Conservation (phyloP, 2,329 filamentous ascomycete species). For the Pseudocercospora vitis region DNA sequence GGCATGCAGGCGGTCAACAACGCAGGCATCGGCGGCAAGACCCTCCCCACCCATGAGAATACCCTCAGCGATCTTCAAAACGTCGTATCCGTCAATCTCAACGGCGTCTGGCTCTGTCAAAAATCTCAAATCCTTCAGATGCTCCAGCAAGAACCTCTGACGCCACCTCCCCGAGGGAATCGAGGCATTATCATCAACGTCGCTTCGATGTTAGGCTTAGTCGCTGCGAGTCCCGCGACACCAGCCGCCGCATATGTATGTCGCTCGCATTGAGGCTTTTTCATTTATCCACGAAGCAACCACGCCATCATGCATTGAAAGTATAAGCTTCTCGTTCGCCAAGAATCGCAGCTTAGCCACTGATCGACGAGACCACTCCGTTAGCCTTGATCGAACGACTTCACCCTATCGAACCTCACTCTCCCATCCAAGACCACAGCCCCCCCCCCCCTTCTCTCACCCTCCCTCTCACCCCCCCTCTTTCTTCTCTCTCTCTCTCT, state of each 20-base stretch:
- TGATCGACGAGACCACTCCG: no score
- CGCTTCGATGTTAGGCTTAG: conserved; percentile 53
- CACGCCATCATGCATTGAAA: no score
- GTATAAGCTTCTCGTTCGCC: no score
- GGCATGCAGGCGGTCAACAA: conserved; percentile 55
- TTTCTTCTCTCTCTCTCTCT: no score
- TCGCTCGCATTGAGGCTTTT: not conserved
- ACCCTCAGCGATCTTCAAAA: conserved; percentile 51
- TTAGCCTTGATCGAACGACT: no score
- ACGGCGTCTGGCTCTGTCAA: conserved; percentile 60
- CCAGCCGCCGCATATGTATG: conserved; percentile 49
- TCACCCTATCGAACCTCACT: no score
- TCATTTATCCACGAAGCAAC: not conserved
- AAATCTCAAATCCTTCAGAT: conserved; percentile 54
- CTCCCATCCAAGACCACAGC: no score
- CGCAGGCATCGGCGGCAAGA: conserved; percentile 57
- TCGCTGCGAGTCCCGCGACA: conserved; percentile 42
- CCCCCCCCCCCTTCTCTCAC: no score
- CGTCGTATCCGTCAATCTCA: conserved; percentile 55
- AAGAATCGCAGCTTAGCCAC: no score
- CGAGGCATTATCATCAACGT: conserved; percentile 57
- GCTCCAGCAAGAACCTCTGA: conserved; percentile 45
- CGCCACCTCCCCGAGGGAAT: conserved; percentile 14
- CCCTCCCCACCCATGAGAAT: conserved; percentile 47
- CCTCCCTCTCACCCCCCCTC: no score